Evolutionary conservation across 345 rosid genomes (phyloP).

Genomic region (Heritiera fomes): DNA sequence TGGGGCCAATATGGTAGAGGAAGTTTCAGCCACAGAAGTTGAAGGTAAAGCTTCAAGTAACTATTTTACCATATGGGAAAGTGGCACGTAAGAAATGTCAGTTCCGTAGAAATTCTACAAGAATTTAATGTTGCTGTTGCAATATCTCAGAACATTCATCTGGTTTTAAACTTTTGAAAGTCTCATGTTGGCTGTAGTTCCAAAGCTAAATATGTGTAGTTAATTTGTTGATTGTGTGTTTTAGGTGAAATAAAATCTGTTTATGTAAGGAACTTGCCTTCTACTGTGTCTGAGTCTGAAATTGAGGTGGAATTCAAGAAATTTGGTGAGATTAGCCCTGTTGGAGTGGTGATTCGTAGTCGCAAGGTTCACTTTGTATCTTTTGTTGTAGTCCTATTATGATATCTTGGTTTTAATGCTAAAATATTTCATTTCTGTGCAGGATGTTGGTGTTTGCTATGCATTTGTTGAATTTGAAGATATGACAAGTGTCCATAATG

Average conservation of each 20-base stretch:
- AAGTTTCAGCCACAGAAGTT: constrained; percentile 42
- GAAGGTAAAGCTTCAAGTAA: constrained; percentile 43
- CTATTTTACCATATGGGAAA: not conserved
- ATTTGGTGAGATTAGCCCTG: constrained; percentile 57
- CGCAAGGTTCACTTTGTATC: constrained; percentile 50
- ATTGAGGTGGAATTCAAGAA: constrained; percentile 68
- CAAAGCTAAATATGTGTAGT: constrained; percentile 13
- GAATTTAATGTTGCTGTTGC: not conserved
- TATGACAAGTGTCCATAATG: constrained; percentile 53
- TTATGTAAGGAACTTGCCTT: constrained; percentile 61
- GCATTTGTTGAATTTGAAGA: constrained; percentile 82
- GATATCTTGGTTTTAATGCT: constrained; percentile 7
- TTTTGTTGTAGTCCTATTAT: not conserved
- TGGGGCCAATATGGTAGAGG: constrained; percentile 43
- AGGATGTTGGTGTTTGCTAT: constrained; percentile 75
- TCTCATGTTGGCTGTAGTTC: not conserved
- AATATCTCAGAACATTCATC: not conserved
- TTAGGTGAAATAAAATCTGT: constrained; percentile 69
- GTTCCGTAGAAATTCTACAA: not conserved
- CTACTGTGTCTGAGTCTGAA: constrained; percentile 56
- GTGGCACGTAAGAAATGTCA: not conserved
- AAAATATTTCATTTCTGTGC: constrained; percentile 23
- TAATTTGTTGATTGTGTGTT: constrained; percentile 8
- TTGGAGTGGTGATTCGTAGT: constrained; percentile 66
- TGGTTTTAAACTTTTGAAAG: constrained; percentile 10